Conservation (phyloP, 768 basidiomycete species). For the Cubamyces sp. region DNA sequence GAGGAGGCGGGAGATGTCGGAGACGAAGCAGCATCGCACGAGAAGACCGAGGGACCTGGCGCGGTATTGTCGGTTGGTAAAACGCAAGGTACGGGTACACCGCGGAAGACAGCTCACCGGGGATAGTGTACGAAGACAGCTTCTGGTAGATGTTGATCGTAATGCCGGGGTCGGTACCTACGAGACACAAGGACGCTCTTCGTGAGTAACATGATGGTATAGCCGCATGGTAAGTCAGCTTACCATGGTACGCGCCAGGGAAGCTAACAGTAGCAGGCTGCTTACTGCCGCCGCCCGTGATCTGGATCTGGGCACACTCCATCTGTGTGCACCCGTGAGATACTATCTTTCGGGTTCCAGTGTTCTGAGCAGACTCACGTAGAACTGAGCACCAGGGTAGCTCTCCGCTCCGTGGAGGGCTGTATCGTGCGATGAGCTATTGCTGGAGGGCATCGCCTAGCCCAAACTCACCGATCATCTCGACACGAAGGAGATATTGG, state of each 20-base stretch:
- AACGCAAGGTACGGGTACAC: neutral
- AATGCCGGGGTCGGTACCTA: constrained; percentile 40
- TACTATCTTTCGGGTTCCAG: neutral
- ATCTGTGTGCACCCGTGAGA: constrained; percentile 26
- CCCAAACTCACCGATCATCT: constrained; percentile 49
- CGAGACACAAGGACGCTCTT: constrained; percentile 5
- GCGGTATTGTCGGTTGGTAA: neutral
- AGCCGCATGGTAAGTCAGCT: neutral
- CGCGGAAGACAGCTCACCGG: constrained; percentile 19
- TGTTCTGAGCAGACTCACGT: constrained; percentile 33
- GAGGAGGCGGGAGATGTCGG: too few species aligned
- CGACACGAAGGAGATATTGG: constrained; percentile 53
- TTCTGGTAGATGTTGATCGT: constrained; percentile 39
- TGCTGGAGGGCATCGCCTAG: neutral
- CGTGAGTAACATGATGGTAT: neutral
- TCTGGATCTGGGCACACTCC: constrained; percentile 44
- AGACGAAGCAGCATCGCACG: constrained; percentile 29
- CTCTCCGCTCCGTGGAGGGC: constrained; percentile 48
- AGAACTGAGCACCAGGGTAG: constrained; percentile 63
- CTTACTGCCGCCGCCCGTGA: constrained; percentile 40
- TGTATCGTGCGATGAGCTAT: constrained; percentile 21
- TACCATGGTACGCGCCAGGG: constrained; percentile 42
- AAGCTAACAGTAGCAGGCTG: constrained; percentile 39
- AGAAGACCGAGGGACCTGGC: constrained; percentile 34
- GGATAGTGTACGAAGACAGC: constrained; percentile 36